Conservation (phyloP, 306 rosid genomes). For the Fragaria ananassa region DNA sequence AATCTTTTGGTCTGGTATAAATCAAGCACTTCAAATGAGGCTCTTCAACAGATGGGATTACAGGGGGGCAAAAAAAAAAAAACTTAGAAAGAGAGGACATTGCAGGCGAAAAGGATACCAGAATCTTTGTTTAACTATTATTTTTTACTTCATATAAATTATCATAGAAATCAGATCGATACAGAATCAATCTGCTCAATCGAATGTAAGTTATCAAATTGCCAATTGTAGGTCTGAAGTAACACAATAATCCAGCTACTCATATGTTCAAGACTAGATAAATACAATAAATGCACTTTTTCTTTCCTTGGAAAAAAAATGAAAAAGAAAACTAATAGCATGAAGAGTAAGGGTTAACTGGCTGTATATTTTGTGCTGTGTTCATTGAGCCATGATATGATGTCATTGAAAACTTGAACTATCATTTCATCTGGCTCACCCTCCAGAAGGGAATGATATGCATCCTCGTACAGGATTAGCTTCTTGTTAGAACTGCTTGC, state of each 20-base stretch:
- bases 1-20: too few relatives aligned
- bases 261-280: not conserved
- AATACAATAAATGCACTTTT: not conserved
- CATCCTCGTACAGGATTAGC: constrained; percentile 65
- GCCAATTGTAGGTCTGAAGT: not conserved
- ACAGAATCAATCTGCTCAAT: too few relatives aligned
- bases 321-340: not conserved
- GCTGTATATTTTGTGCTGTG: constrained; percentile 28
- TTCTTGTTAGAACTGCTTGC: constrained; percentile 76
- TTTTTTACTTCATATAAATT: too few relatives aligned
- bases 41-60: too few relatives aligned
- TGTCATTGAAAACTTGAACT: constrained; percentile 49
- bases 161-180: too few relatives aligned
- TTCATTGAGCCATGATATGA: constrained; percentile 75
- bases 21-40: too few relatives aligned
- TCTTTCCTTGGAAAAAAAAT: not conserved
- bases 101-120: too few relatives aligned
- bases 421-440: constrained; percentile 89
- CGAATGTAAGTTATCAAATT: not conserved
- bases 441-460: constrained; percentile 81
- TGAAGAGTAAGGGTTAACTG: constrained; percentile 8
- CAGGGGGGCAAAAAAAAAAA: too few relatives aligned
- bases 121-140: too few relatives aligned
- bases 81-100: too few relatives aligned
- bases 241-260: not conserved